Percentiles rank a stretch among this genome's conserved stretches.
These are phyloP conservation scores for Aureobasidium zeae DNA, from an alignment of 2,329 filamentous ascomycete species.

Conservation along the genomic window DNA sequence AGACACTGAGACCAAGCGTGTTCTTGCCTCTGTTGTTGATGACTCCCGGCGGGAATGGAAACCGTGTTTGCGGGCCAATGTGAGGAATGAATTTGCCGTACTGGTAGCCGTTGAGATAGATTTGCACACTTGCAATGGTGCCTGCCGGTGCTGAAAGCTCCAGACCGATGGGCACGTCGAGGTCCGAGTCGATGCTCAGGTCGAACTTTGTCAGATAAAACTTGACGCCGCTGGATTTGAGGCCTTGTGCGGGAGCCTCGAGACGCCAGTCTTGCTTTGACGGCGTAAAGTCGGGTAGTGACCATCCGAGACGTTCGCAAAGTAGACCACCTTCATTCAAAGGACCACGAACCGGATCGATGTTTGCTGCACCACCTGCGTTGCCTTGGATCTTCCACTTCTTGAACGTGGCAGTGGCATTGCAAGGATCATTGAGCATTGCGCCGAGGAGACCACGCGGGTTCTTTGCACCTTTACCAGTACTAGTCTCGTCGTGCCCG, in stretches of 20 bases:
- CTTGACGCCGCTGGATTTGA: constrained; percentile 40
- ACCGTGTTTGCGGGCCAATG: constrained; percentile 52
- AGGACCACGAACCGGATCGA: constrained; percentile 49
- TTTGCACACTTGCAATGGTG: constrained; percentile 42
- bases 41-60: constrained; percentile 52
- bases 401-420: constrained; percentile 33
- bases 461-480: constrained; percentile 41
- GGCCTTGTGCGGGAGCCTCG: constrained; percentile 33
- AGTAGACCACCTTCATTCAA: constrained; percentile 51
- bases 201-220: constrained; percentile 48
- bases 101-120: constrained; percentile 59
- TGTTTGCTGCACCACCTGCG: constrained; percentile 42
- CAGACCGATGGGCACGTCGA: constrained; percentile 51
- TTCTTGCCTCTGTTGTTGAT: constrained; percentile 51
- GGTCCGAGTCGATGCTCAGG: constrained; percentile 37
- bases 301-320: constrained; percentile 50
- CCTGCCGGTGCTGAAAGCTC: constrained; percentile 39
- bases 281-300: constrained; percentile 40
- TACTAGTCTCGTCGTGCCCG: constrained; percentile 47
- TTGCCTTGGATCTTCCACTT: constrained; percentile 52
- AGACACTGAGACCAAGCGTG: constrained; percentile 48
- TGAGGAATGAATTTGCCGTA: constrained; percentile 44
- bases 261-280: constrained; percentile 35
- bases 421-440: constrained; percentile 31
- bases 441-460: constrained; percentile 46